A percentile compares a stretch with the other conserved stretches of the same genome.
Evolutionary conservation across 78 protist species (phyloP).

Genomic region (Bodo saltans): DNA sequence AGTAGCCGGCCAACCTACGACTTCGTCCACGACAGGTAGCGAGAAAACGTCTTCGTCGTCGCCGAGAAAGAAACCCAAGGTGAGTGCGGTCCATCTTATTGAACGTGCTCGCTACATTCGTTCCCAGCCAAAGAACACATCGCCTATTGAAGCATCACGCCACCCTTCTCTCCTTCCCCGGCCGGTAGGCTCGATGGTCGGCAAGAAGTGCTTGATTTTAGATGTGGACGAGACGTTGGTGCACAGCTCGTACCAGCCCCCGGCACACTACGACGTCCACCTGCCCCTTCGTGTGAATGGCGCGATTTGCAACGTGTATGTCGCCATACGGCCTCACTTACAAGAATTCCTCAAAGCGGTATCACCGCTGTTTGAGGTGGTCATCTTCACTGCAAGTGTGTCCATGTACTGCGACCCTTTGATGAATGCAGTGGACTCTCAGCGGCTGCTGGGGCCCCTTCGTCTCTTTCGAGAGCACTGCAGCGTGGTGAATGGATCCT

Average conservation of each 20-base stretch:
- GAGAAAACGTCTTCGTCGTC: no score
- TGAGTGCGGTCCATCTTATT: no score
- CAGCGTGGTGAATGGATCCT: constrained; percentile 57
- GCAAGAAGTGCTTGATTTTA: constrained; percentile 62
- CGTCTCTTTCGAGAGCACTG: constrained; percentile 79
- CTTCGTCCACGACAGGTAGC: no score
- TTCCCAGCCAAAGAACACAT: no score
- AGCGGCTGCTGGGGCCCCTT: constrained; percentile 8
- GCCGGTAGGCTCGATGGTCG: no score
- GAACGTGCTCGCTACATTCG: no score
- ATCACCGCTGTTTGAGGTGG: constrained; percentile 69
- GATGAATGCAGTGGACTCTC: constrained; percentile 67
- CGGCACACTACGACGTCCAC: no score
- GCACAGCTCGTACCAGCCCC: constrained; percentile 68
- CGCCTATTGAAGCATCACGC: no score
- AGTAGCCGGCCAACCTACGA: no score
- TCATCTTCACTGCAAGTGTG: constrained; percentile 81
- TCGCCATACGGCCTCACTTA: constrained; percentile 77
- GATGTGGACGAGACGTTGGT: constrained; percentile 91
- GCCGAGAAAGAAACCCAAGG: no score
- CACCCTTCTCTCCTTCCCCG: no score
- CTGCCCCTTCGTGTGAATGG: no score
- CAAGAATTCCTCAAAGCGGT: constrained; percentile 65
- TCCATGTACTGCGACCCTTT: constrained; percentile 89
- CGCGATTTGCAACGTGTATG: constrained; percentile 57